Base-by-base conservation (phyloP, 1,284 basidiomycete genomes). In the Pseudozyma tsukubaensis region DNA sequence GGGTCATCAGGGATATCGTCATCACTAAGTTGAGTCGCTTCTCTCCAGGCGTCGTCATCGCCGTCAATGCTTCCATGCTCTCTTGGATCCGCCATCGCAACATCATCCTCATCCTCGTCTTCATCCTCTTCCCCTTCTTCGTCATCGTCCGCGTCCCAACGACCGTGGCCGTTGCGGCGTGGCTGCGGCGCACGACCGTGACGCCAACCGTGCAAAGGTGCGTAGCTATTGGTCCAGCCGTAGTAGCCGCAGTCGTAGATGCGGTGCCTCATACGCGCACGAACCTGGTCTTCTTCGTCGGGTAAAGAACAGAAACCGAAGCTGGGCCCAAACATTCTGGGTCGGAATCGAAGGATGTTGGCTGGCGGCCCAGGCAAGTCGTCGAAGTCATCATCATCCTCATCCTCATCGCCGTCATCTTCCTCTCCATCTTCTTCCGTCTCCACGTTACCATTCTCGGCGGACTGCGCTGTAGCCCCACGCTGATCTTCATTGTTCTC, bases 241-340 rank as follows among this genome's bases (percentile, higher is more conserved):
- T 71, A 71, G 42, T 67, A 50, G 40, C 69, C 70, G 7, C 69
- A 59, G 32, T 76, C 73, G 53, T 76, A 76, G n/a, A 71, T 64
- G 13, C 60, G 60, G 14, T 71, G 59, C 21, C 73, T 55, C 59
- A 70, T 69, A 29, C 63, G 54, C 3, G 69, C 66, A 11, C 73
- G 59, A 1, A 63, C 68, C 45, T 62, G 48, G 50, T 72, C 70
- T 34, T 72, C 70, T 24, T 72, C 64, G 56, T 63, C 59, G 39
- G 70, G 62, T 7, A 60, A 59, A 13, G 19, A 54, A 57, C 70
- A 72, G 21, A 72, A 72, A 49, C 70, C 70, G 19, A 72, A 72
- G 34, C 64, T 72, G 14, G 70, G 70, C 4, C 70, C 70, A 37
- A 72, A 72, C 42, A 67, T 56, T 12, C 64, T 51, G 11, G 64